Conservation (phyloP, 2,329 filamentous ascomycete species). For the Rhexocercosporidium sp. region DNA sequence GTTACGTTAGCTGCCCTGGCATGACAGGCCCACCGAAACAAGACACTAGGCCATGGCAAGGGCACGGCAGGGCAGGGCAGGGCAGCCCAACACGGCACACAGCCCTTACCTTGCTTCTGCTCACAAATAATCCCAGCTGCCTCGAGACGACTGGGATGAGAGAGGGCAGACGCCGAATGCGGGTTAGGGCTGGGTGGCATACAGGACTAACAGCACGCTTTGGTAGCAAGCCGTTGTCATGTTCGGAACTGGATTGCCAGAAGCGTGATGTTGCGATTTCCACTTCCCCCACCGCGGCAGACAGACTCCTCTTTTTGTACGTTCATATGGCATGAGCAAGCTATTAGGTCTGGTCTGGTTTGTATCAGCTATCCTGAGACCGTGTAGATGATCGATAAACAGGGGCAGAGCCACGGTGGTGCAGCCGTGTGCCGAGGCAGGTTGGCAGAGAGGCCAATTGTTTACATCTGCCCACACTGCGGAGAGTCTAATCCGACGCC, state of each 20-base stretch:
- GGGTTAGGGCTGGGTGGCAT: slow-evolving; percentile 8
- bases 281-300: background rate
- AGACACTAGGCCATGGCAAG: background rate
- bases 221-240: background rate
- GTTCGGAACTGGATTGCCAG: background rate
- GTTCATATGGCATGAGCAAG: background rate
- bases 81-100: background rate
- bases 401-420: background rate
- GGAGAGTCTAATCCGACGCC: background rate
- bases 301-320: background rate
- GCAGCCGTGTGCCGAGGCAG: background rate
- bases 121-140: slow-evolving; percentile 18
- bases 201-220: background rate
- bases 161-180: slow-evolving; percentile 1
- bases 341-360: too few species aligned
- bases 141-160: slow-evolving; percentile 24
- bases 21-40: background rate
- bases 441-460: too few species aligned
- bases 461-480: too few species aligned
- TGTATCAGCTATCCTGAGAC: slow-evolving; percentile 5
- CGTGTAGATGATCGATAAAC: background rate
- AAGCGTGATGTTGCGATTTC: background rate
- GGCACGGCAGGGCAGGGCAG: background rate
- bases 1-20: slow-evolving; percentile 1
- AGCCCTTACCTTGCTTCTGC: background rate